phyloP scores from a whole-genome alignment of 495 filamentous ascomycete genomes.

The Schizothecium vesticola region DNA sequence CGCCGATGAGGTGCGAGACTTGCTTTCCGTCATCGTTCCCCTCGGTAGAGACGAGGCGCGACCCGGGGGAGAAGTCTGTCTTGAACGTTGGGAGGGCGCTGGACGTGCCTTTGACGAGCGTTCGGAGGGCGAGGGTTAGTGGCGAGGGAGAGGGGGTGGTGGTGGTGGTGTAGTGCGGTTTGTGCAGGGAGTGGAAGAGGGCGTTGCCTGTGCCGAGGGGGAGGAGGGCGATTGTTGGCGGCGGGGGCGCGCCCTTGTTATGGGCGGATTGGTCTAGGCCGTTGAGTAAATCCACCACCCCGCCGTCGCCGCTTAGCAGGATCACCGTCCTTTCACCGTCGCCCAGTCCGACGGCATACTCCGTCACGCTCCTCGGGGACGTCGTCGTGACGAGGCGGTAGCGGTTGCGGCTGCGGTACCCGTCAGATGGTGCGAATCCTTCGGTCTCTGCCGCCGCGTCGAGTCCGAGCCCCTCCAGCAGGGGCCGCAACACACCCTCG shows the following conservation, averaged over 20 bases:
- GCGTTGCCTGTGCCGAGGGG: conserved; percentile 89
- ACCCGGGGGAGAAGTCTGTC: conserved; percentile 61
- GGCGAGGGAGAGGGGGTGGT: conserved; percentile 17
- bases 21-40: conserved; percentile 10
- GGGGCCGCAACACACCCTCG: conserved; percentile 49
- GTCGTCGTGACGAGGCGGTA: conserved; percentile 55
- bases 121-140: conserved; percentile 48
- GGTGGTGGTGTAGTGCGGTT: conserved; percentile 18
- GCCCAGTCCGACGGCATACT: conserved; percentile 46
- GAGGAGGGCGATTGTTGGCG: conserved; percentile 59
- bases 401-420: conserved; percentile 6
- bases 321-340: conserved; percentile 39
- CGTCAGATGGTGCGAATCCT: background rate
- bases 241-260: background rate
- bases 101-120: conserved; percentile 50
- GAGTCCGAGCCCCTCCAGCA: conserved; percentile 38
- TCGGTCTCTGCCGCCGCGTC: background rate
- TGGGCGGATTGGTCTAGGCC: conserved; percentile 18
- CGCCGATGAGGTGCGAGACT: conserved; percentile 53
- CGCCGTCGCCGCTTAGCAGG: conserved; percentile 82
- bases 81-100: conserved; percentile 50
- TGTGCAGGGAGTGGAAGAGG: conserved; percentile 64
- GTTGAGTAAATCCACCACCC: conserved; percentile 73
- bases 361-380: conserved; percentile 52
- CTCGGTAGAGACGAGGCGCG: conserved; percentile 46